phyloP scores from a whole-genome alignment of 164 flowering plant species.

The Chimonanthus salicifolius region DNA sequence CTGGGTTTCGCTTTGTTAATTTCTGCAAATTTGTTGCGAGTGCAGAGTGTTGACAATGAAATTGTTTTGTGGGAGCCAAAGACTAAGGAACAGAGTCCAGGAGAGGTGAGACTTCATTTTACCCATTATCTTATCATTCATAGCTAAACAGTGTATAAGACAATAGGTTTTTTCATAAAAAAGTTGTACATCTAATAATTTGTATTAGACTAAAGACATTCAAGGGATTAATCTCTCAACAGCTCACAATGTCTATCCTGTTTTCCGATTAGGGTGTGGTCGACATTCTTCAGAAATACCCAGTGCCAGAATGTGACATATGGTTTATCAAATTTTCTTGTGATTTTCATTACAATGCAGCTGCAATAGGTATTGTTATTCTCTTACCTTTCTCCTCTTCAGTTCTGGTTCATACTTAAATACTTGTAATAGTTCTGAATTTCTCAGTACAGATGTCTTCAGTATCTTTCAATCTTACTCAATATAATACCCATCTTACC shows the following conservation, averaged over 20 bases:
- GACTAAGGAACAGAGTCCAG: slow-evolving; percentile 85
- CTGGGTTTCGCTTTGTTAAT: slow-evolving; percentile 1
- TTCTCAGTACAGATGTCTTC: not conserved
- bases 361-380: slow-evolving; percentile 62
- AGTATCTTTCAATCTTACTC: too few relatives aligned
- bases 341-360: slow-evolving; percentile 79
- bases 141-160: not conserved
- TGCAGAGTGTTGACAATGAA: slow-evolving; percentile 96
- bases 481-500: too few relatives aligned
- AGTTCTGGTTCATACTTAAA: not conserved
- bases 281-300: slow-evolving; percentile 93
- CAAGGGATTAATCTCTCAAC: not conserved
- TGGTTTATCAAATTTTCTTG: slow-evolving; percentile 99
- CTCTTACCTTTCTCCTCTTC: not conserved
- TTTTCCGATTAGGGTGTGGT: slow-evolving; percentile 50
- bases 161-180: not conserved
- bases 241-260: not conserved
- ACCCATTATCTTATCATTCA: not conserved
- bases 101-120: slow-evolving; percentile 49
- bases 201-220: not conserved
- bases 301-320: slow-evolving; percentile 96
- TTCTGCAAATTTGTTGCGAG: slow-evolving; percentile 4
- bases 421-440: not conserved
- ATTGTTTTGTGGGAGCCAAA: slow-evolving; percentile 94
- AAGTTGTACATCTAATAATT: not conserved